Conservation (phyloP, 805 yeast genomes). For the Saccharomycopsis lassenensis region DNA sequence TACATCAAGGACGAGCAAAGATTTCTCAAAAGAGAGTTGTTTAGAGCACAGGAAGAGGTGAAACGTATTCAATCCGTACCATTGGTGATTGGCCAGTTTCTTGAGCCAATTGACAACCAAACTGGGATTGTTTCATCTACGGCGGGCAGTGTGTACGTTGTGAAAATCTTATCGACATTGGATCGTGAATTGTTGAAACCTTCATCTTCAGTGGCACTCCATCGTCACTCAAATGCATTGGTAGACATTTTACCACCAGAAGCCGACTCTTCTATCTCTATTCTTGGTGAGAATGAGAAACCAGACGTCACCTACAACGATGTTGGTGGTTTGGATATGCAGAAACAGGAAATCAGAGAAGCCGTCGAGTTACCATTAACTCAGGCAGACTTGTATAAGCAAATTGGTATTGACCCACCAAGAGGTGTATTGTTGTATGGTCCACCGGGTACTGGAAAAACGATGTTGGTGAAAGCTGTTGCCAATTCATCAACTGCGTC, state of each 20-base stretch:
- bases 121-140: slow-evolving; percentile 96
- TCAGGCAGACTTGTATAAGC: slow-evolving; percentile 91
- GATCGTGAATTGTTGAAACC: slow-evolving; percentile 93
- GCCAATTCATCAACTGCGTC: slow-evolving; percentile 95
- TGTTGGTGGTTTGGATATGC: slow-evolving; percentile 99
- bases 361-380: slow-evolving; percentile 96
- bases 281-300: slow-evolving; percentile 87
- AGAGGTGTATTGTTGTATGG: slow-evolving; percentile 95
- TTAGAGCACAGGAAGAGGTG: slow-evolving; percentile 97
- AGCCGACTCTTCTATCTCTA: slow-evolving; percentile 93
- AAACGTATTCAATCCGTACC: slow-evolving; percentile 97
- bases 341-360: slow-evolving; percentile 96
- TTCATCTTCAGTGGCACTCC: slow-evolving; percentile 91
- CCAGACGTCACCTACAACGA: slow-evolving; percentile 93
- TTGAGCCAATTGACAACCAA: slow-evolving; percentile 94
- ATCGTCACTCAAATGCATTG: slow-evolving; percentile 95
- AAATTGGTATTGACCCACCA: slow-evolving; percentile 98
- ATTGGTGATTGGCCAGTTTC: slow-evolving; percentile 92
- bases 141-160: slow-evolving; percentile 96
- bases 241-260: slow-evolving; percentile 98
- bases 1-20: slow-evolving; percentile 97
- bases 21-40: slow-evolving; percentile 85
- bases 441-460: slow-evolving; percentile 99
- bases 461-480: slow-evolving; percentile 98
- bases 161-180: slow-evolving; percentile 84